Evolutionary conservation across 1,139 yeast species (phyloP).

Genomic region (Schwanniomyces etchellsii): DNA sequence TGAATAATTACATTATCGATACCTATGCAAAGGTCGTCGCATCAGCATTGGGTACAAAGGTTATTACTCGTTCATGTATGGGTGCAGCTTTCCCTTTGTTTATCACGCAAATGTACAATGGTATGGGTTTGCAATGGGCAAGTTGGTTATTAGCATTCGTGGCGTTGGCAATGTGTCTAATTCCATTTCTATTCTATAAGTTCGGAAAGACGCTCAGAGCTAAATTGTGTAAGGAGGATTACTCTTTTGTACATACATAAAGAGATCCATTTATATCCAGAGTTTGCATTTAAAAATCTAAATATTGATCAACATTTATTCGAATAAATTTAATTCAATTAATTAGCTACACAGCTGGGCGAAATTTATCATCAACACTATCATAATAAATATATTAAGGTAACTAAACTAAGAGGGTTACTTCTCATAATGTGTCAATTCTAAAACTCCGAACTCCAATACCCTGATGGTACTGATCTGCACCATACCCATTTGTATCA

Average conservation of each 20-base stretch:
- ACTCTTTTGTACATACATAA: slow-evolving; percentile 19
- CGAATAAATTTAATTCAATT: too few relatives aligned
- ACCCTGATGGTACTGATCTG: background rate
- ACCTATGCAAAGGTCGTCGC: slow-evolving; percentile 87
- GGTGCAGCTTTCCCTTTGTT: slow-evolving; percentile 92
- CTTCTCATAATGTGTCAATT: too few relatives aligned
- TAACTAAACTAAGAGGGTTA: too few relatives aligned
- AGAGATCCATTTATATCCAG: too few relatives aligned
- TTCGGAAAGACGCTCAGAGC: slow-evolving; percentile 64
- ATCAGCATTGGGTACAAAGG: slow-evolving; percentile 85
- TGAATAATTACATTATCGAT: slow-evolving; percentile 85
- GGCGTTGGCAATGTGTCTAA: slow-evolving; percentile 74
- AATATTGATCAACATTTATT: too few relatives aligned
- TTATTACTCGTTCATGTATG: slow-evolving; percentile 79
- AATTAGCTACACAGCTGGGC: too few relatives aligned
- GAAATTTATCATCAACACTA: too few relatives aligned
- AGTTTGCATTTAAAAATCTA: too few relatives aligned
- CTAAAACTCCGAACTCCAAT: too few relatives aligned
- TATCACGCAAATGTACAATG: slow-evolving; percentile 74
- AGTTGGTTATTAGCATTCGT: slow-evolving; percentile 79
- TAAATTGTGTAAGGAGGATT: slow-evolving; percentile 63
- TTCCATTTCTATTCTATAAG: slow-evolving; percentile 73
- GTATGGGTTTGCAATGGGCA: slow-evolving; percentile 77
- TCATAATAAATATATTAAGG: too few relatives aligned
- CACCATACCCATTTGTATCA: background rate